Percentiles rank a stretch among this genome's conserved stretches.
These are phyloP conservation scores for Solanum clarkiae DNA, from an alignment of 257 asterid species.

Conservation along the genomic window DNA sequence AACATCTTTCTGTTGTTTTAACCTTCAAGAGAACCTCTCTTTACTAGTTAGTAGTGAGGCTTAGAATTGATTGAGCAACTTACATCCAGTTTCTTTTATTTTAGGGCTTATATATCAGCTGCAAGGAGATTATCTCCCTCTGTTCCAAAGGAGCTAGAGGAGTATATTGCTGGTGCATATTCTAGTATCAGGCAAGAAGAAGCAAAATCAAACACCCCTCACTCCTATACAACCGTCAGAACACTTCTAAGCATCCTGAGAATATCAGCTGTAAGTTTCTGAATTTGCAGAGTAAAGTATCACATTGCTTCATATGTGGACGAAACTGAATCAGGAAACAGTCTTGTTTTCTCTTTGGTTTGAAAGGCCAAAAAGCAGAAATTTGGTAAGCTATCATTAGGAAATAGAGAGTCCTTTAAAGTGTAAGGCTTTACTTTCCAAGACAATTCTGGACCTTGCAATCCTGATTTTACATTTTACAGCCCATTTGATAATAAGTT, in stretches of 20 bases:
- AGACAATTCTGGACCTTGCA: neutral
- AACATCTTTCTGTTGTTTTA: neutral
- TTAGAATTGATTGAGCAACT: neutral
- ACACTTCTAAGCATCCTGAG: slow-evolving; percentile 81
- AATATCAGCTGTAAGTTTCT: slow-evolving; percentile 68
- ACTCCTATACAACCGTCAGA: slow-evolving; percentile 71
- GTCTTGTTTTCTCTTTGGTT: neutral
- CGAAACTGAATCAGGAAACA: neutral
- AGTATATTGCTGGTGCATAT: slow-evolving; percentile 85
- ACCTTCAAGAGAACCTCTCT: neutral
- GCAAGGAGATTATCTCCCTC: slow-evolving; percentile 80
- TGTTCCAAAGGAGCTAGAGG: slow-evolving; percentile 84
- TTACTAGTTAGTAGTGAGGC: neutral
- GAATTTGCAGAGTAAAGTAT: neutral
- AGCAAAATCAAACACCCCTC: slow-evolving; percentile 84
- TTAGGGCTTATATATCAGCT: slow-evolving; percentile 92
- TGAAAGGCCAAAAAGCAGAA: neutral
- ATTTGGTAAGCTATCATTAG: neutral
- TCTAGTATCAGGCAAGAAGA: slow-evolving; percentile 97
- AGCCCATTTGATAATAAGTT: neutral
- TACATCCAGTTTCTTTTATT: slow-evolving; percentile 12
- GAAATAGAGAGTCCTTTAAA: neutral
- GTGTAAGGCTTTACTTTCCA: neutral
- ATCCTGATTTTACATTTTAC: neutral
- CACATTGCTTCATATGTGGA: neutral